Evolutionary conservation across 108 stramenopile species (phyloP).

Genomic region (Cyclotella atomus): DNA sequence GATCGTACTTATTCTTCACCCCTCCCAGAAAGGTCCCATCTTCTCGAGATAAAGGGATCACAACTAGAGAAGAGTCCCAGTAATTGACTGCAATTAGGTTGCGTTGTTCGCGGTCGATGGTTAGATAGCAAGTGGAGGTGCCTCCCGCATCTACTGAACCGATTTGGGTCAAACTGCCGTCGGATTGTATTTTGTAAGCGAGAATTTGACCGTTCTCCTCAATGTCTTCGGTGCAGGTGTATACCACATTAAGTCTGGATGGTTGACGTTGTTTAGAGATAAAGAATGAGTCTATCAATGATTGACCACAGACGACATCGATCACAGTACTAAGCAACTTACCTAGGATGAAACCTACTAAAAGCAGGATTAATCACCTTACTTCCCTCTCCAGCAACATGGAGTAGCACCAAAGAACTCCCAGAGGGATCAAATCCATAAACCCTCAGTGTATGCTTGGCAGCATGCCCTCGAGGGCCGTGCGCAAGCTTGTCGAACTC

Average conservation of each 20-base stretch:
- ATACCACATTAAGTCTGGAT: slow-evolving; percentile 82
- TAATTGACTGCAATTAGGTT: slow-evolving; percentile 93
- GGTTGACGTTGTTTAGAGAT: background rate
- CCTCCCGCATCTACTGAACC: slow-evolving; percentile 81
- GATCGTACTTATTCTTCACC: slow-evolving; percentile 42
- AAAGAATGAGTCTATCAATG: background rate
- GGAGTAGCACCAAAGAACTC: slow-evolving; percentile 84
- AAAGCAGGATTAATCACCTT: slow-evolving; percentile 95
- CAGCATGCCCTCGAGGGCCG: slow-evolving; percentile 86
- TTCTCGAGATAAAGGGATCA: slow-evolving; percentile 75
- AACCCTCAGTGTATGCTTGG: slow-evolving; percentile 75
- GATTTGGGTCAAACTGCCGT: slow-evolving; percentile 73
- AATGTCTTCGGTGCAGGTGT: slow-evolving; percentile 95
- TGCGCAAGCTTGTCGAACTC: slow-evolving; percentile 91
- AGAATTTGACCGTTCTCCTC: slow-evolving; percentile 87
- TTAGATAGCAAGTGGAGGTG: slow-evolving; percentile 94
- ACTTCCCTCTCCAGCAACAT: slow-evolving; percentile 69
- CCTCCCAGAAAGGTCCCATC: slow-evolving; percentile 76
- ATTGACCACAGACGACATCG: background rate
- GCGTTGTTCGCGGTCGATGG: slow-evolving; percentile 78
- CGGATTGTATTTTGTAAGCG: slow-evolving; percentile 68
- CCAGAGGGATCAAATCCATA: slow-evolving; percentile 86
- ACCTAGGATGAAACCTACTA: slow-evolving; percentile 86
- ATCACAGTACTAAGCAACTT: background rate
- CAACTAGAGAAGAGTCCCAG: slow-evolving; percentile 91